Percentiles rank a stretch among this genome's conserved stretches.
These are phyloP conservation scores for Erythrophleum fordii DNA, from an alignment of 306 rosid genomes.

Conservation along the genomic window DNA sequence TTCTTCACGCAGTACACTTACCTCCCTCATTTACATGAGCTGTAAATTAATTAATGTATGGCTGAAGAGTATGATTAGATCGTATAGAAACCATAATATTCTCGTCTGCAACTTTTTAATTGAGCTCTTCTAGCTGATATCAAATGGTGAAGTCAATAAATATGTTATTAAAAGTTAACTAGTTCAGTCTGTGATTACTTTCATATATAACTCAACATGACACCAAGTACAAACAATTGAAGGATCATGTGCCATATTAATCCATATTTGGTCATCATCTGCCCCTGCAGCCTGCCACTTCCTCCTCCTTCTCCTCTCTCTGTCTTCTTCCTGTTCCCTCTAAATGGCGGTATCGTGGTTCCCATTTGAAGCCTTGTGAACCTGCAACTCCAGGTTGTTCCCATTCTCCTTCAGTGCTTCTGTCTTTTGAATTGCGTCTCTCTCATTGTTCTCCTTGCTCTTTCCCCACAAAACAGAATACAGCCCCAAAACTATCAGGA, in stretches of 20 bases:
- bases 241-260: not conserved
- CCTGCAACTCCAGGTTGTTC: not conserved
- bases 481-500: not conserved
- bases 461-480: conserved; percentile 10
- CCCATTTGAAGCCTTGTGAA: not conserved
- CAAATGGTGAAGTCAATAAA: not conserved
- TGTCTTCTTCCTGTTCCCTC: not conserved
- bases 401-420: not conserved
- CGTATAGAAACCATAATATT: not conserved
- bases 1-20: too few species aligned
- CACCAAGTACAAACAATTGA: not conserved
- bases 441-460: not conserved
- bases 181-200: not conserved
- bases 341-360: not conserved
- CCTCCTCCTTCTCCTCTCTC: not conserved
- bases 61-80: too few species aligned
- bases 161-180: not conserved
- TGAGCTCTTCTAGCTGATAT: not conserved
- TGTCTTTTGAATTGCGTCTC: not conserved
- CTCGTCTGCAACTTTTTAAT: not conserved
- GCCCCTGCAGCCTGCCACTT: not conserved
- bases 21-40: too few species aligned
- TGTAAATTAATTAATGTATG: too few species aligned
- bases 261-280: not conserved
- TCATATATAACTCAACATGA: not conserved